These are phyloP conservation scores for Pseudomonodictys pantanalensis DNA, from an alignment of 495 filamentous ascomycete species.

Conservation along the genomic window DNA sequence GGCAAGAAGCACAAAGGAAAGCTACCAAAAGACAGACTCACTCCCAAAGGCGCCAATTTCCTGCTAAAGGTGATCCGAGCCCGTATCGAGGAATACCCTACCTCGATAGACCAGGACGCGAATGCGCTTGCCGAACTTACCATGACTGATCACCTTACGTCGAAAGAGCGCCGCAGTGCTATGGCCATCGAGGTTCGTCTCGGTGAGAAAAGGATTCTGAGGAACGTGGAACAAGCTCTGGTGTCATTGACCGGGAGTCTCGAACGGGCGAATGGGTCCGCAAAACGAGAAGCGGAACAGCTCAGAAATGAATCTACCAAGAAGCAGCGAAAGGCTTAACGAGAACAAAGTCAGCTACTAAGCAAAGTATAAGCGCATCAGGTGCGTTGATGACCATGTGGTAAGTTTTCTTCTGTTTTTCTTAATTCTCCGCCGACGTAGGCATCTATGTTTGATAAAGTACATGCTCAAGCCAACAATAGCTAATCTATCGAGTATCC, in stretches of 20 bases:
- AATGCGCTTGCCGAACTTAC: constrained; percentile 7
- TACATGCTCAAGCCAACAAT: not conserved
- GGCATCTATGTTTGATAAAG: not conserved
- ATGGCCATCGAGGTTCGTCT: constrained; percentile 76
- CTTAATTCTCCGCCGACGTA: not conserved
- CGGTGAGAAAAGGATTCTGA: constrained; percentile 75
- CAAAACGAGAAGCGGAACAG: constrained; percentile 14
- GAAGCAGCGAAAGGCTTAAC: constrained; percentile 3
- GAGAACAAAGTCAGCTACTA: not conserved
- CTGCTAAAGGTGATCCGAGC: constrained; percentile 38
- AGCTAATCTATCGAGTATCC: not conserved
- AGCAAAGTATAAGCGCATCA: not conserved
- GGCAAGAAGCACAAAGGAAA: constrained; percentile 50
- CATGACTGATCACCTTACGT: not conserved
- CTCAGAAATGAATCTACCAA: not conserved
- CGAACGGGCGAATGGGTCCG: not conserved
- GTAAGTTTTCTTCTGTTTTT: constrained; percentile 1
- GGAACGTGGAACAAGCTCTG: constrained; percentile 42
- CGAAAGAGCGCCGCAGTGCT: constrained; percentile 40
- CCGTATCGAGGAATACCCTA: constrained; percentile 56
- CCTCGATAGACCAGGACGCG: constrained; percentile 61
- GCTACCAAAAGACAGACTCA: constrained; percentile 49
- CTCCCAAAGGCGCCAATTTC: constrained; percentile 42
- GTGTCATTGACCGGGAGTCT: not conserved
- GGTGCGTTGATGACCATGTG: not conserved